Conservation (phyloP, 768 basidiomycete species). For the Naganishia randhawae region DNA sequence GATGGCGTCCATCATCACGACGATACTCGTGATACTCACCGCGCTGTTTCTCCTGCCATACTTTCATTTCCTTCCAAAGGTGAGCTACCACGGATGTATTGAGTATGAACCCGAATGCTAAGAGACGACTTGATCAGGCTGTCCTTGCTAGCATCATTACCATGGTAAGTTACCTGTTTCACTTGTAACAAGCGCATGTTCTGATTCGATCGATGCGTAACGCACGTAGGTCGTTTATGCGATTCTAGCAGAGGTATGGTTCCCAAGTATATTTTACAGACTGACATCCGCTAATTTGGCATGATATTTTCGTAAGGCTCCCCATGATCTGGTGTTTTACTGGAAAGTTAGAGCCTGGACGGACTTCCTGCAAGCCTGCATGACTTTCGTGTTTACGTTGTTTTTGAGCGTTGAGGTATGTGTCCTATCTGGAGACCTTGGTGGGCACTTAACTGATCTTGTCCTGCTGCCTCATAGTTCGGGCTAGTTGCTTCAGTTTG, state of each 20-base stretch:
- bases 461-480: conserved; percentile 51
- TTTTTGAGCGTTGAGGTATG: conserved; percentile 77
- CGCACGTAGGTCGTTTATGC: conserved; percentile 65
- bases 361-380: conserved; percentile 76
- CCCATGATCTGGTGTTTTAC: conserved; percentile 79
- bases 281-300: neutral
- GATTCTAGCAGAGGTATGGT: conserved; percentile 65
- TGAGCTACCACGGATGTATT: conserved; percentile 51
- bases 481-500: conserved; percentile 85
- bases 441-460: neutral
- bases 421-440: neutral
- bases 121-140: conserved; percentile 28
- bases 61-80: conserved; percentile 83
- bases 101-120: conserved; percentile 1
- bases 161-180: conserved; percentile 47
- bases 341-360: conserved; percentile 90
- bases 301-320: conserved; percentile 51
- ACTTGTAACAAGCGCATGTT: neutral
- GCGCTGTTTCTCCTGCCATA: conserved; percentile 86
- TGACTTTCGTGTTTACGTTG: conserved; percentile 83
- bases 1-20: conserved; percentile 72
- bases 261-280: neutral
- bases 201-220: neutral
- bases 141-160: conserved; percentile 61
- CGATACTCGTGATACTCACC: conserved; percentile 68